Evolutionary conservation across 2,329 filamentous ascomycete genomes (phyloP).

Genomic region (Colletotrichum cuscutae): DNA sequence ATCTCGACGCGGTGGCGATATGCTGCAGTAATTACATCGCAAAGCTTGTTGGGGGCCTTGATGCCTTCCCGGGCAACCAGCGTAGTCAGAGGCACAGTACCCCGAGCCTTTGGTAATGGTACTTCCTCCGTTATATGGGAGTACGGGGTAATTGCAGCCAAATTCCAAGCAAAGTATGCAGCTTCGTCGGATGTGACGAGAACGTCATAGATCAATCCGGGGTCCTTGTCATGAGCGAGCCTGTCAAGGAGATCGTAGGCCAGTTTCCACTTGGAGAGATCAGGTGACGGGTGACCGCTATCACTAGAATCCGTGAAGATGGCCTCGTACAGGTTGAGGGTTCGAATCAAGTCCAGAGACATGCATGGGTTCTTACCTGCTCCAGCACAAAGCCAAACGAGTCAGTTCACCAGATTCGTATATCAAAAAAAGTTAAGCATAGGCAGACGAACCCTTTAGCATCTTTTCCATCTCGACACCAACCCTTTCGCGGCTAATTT

Average conservation of each 20-base stretch:
- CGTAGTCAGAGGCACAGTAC: constrained; percentile 61
- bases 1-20: constrained; percentile 73
- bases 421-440: neutral
- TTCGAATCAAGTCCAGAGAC: constrained; percentile 73
- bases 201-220: constrained; percentile 59
- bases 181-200: constrained; percentile 74
- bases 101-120: constrained; percentile 51
- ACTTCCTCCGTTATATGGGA: constrained; percentile 58
- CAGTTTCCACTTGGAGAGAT: constrained; percentile 68
- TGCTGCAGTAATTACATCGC: constrained; percentile 73
- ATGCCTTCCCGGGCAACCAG: constrained; percentile 80
- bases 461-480: constrained; percentile 92
- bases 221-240: constrained; percentile 55
- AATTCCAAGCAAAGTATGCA: constrained; percentile 79
- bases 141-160: constrained; percentile 82
- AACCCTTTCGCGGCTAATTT: constrained; percentile 93
- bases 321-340: constrained; percentile 74
- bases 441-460: constrained; percentile 69
- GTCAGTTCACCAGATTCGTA: neutral
- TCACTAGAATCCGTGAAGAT: constrained; percentile 77
- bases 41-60: constrained; percentile 80
- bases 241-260: constrained; percentile 72
- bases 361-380: constrained; percentile 67
- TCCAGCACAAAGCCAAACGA: neutral
- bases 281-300: constrained; percentile 62